Conservation (phyloP, 768 basidiomycete genomes). For the Serendipita sp. region DNA sequence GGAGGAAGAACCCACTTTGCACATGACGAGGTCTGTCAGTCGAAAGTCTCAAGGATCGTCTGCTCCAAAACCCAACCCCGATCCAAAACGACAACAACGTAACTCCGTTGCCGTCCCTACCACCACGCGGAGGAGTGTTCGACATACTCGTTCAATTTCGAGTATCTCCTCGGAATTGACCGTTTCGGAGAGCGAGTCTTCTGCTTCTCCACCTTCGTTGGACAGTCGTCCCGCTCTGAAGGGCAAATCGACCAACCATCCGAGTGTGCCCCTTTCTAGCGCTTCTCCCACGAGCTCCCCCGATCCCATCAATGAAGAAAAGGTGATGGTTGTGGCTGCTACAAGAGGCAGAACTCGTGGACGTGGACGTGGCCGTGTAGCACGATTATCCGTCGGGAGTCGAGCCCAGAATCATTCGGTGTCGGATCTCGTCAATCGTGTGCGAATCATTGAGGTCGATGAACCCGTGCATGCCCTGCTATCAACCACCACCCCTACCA, state of each 20-base stretch:
- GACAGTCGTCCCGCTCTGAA: neutral
- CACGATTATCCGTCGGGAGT: neutral
- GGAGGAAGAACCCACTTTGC: neutral
- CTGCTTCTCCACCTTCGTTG: neutral
- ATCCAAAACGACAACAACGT: neutral
- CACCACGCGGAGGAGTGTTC: neutral
- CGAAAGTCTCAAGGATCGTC: neutral
- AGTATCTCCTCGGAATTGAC: constrained; percentile 1
- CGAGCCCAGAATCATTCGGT: neutral
- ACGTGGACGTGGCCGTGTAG: neutral
- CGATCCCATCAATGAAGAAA: neutral
- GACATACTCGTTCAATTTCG: neutral
- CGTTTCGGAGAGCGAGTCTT: constrained; percentile 6
- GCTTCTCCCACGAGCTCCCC: neutral
- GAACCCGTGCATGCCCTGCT: neutral
- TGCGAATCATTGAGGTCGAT: neutral
- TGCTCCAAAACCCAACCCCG: neutral
- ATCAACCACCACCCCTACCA: too few relatives aligned
- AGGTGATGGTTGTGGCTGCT: neutral
- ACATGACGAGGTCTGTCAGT: neutral
- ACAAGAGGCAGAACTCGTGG: neutral
- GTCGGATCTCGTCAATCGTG: neutral
- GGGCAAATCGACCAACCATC: constrained; percentile 3
- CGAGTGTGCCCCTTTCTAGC: neutral
- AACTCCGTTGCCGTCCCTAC: neutral